Evolutionary conservation across 176 grass and related monocot species (phyloP).

Genomic region (Juncus effusus): DNA sequence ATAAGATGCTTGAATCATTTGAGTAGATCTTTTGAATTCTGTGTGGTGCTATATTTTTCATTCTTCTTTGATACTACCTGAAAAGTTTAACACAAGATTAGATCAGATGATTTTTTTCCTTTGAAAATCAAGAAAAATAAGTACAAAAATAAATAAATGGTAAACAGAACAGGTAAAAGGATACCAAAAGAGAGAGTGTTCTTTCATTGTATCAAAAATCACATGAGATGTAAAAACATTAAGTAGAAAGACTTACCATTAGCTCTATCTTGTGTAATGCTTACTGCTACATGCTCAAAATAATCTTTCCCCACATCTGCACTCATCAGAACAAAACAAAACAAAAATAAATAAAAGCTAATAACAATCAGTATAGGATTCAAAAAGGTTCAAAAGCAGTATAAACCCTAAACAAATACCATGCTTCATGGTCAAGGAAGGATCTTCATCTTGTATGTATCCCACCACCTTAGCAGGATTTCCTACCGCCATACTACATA

Average conservation of each 20-base stretch:
- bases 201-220: background rate
- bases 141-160: background rate
- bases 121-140: background rate
- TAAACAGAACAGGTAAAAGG: background rate
- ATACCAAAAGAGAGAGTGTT: background rate
- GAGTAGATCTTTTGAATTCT: no score
- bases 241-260: slow-evolving; percentile 41
- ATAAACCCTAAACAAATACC: slow-evolving; percentile 40
- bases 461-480: slow-evolving; percentile 95
- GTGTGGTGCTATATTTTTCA: background rate
- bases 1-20: no score
- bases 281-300: slow-evolving; percentile 72
- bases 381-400: background rate
- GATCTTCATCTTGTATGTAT: slow-evolving; percentile 75
- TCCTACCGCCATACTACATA: slow-evolving; percentile 82
- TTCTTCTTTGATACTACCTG: slow-evolving; percentile 21
- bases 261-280: slow-evolving; percentile 37
- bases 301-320: slow-evolving; percentile 90
- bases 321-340: slow-evolving; percentile 26
- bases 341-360: slow-evolving; percentile 10
- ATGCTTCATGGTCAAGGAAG: slow-evolving; percentile 98
- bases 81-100: slow-evolving; percentile 13
- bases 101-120: background rate
- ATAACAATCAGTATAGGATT: background rate
- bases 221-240: no score